Percentiles rank a stretch among this genome's conserved stretches.
phyloP scores from a whole-genome alignment of 1,139 yeast species.

The Yamadazyma spencermartinsiae region DNA sequence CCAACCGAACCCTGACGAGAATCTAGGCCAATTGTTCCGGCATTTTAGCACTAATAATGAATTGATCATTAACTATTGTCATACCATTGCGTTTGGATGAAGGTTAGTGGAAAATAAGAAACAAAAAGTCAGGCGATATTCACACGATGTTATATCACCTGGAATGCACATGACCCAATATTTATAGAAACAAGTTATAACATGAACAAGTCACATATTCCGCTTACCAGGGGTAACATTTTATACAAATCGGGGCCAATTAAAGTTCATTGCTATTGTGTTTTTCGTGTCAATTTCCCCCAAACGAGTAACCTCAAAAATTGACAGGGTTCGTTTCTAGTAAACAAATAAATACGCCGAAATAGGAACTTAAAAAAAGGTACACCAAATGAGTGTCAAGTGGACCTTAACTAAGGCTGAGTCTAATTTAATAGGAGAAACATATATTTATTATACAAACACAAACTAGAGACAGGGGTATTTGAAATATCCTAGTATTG shows the following conservation, averaged over 20 bases:
- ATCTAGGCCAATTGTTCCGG: conserved; percentile 46
- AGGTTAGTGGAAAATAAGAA: neutral
- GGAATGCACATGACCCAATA: neutral
- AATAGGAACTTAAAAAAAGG: too few relatives aligned
- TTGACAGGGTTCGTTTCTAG: conserved; percentile 11
- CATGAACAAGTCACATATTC: too few relatives aligned
- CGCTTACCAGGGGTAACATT: neutral
- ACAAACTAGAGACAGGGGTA: conserved; percentile 1
- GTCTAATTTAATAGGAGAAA: conserved; percentile 3
- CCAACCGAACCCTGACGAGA: conserved; percentile 61
- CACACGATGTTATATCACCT: neutral
- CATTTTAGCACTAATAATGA: conserved; percentile 50
- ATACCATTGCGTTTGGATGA: conserved; percentile 58
- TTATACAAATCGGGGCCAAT: neutral
- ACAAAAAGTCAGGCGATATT: neutral
- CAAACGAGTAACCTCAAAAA: conserved; percentile 4
- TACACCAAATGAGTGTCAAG: too few relatives aligned
- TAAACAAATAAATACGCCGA: conserved; percentile 8
- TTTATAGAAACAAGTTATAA: neutral
- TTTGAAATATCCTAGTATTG: neutral
- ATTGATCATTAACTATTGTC: conserved; percentile 55
- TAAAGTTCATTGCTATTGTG: neutral
- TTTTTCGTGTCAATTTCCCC: conserved; percentile 6
- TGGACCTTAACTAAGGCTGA: neutral
- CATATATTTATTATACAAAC: conserved; percentile 15